Percentiles rank a stretch among this genome's conserved stretches.
phyloP scores from a whole-genome alignment of 2,329 filamentous ascomycete genomes.

The Fusarium nanum region DNA sequence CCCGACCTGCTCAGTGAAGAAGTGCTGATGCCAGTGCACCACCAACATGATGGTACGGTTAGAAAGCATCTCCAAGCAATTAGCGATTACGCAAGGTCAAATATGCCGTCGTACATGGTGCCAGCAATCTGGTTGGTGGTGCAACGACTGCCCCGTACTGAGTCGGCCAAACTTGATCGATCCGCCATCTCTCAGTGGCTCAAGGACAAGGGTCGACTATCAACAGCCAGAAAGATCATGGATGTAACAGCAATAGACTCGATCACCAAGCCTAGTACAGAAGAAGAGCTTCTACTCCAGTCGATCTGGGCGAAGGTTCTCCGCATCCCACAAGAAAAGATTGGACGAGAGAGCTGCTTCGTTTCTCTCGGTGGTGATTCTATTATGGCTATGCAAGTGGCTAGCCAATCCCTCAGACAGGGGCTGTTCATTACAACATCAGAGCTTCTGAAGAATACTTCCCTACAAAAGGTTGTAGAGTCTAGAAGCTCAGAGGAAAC shows the following conservation, averaged over 20 bases:
- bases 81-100: background rate
- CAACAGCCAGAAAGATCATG: background rate
- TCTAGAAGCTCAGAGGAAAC: background rate
- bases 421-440: background rate
- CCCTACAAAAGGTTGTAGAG: background rate
- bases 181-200: background rate
- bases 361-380: background rate
- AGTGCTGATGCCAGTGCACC: background rate
- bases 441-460: background rate
- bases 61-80: background rate
- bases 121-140: background rate
- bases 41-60: background rate
- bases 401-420: background rate
- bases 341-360: background rate
- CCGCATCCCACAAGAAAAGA: background rate
- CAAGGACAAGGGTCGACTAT: background rate
- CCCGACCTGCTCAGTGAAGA: background rate
- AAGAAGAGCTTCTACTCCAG: background rate
- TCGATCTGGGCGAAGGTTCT: background rate
- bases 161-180: background rate
- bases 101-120: background rate
- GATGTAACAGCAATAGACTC: background rate
- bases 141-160: background rate
- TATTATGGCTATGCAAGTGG: background rate
- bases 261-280: background rate